A percentile compares a stretch with the other conserved stretches of the same genome.
These are phyloP conservation scores for Saccharomycopsis selenospora DNA, from an alignment of 805 yeast genomes.

Conservation along the genomic window DNA sequence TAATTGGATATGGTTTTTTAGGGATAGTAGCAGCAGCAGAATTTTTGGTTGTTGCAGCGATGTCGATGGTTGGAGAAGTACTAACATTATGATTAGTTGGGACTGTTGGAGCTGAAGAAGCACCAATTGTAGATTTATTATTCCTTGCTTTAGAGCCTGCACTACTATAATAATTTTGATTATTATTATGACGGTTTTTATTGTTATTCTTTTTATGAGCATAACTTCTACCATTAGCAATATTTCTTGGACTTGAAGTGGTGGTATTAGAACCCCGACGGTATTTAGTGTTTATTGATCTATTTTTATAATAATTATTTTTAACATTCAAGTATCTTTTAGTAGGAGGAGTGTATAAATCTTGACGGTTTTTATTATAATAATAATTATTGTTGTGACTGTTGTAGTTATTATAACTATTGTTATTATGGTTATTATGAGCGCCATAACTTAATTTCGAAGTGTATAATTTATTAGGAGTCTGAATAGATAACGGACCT, in stretches of 20 bases:
- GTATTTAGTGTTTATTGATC: not conserved
- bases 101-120: not conserved
- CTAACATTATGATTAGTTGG: not conserved
- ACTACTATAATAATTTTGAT: not conserved
- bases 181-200: not conserved
- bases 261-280: not conserved
- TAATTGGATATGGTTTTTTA: not conserved
- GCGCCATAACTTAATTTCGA: not conserved
- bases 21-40: not conserved
- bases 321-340: slow-evolving; percentile 10
- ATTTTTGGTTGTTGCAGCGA: slow-evolving; percentile 5
- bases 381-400: too few relatives aligned
- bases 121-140: not conserved
- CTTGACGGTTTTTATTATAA: slow-evolving; percentile 52
- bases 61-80: not conserved
- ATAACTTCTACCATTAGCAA: not conserved
- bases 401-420: slow-evolving; percentile 16
- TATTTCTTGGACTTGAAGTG: not conserved
- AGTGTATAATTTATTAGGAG: slow-evolving; percentile 33
- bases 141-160: not conserved
- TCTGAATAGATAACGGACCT: slow-evolving; percentile 60
- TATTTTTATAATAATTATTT: not conserved
- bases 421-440: slow-evolving; percentile 23
- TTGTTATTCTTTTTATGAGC: not conserved
- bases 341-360: slow-evolving; percentile 73